Evolutionary conservation across 495 filamentous ascomycete genomes (phyloP).

Genomic region (Cetradonia linearis): DNA sequence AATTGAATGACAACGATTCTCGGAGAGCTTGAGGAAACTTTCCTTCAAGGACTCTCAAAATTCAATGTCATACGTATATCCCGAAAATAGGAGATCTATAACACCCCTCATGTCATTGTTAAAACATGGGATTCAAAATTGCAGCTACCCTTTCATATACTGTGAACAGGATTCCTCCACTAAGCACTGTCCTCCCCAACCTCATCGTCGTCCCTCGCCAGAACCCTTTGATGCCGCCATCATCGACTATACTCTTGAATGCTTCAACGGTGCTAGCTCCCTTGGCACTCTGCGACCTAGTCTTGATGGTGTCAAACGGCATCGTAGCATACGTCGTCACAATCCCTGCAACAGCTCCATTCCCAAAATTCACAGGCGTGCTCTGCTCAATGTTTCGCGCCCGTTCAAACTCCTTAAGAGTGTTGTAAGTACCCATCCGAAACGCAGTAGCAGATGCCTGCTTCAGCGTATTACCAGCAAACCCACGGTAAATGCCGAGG

Average conservation of each 20-base stretch:
- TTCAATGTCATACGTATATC: neutral
- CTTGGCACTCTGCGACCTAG: slow-evolving; percentile 46
- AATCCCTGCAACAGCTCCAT: slow-evolving; percentile 49
- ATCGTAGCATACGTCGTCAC: slow-evolving; percentile 54
- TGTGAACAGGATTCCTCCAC: slow-evolving; percentile 56
- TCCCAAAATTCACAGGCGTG: slow-evolving; percentile 46
- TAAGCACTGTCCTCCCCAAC: slow-evolving; percentile 50
- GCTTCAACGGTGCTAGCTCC: slow-evolving; percentile 44
- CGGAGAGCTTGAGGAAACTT: no score
- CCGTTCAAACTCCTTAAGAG: slow-evolving; percentile 50
- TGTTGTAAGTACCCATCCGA: slow-evolving; percentile 57
- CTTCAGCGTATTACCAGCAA: slow-evolving; percentile 55
- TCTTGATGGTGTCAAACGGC: slow-evolving; percentile 61
- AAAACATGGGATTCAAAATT: slow-evolving; percentile 22
- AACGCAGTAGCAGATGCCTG: slow-evolving; percentile 55
- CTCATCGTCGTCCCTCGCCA: slow-evolving; percentile 63
- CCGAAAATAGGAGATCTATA: neutral
- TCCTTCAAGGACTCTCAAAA: no score
- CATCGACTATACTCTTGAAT: slow-evolving; percentile 38
- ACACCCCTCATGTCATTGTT: neutral
- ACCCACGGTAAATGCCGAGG: slow-evolving; percentile 49
- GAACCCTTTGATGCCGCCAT: slow-evolving; percentile 49
- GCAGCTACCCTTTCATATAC: slow-evolving; percentile 48
- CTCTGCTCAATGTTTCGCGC: slow-evolving; percentile 33
- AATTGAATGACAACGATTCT: no score